Evolutionary conservation across 805 yeast species (phyloP).

Genomic region (Myxozyma lipomycoides): DNA sequence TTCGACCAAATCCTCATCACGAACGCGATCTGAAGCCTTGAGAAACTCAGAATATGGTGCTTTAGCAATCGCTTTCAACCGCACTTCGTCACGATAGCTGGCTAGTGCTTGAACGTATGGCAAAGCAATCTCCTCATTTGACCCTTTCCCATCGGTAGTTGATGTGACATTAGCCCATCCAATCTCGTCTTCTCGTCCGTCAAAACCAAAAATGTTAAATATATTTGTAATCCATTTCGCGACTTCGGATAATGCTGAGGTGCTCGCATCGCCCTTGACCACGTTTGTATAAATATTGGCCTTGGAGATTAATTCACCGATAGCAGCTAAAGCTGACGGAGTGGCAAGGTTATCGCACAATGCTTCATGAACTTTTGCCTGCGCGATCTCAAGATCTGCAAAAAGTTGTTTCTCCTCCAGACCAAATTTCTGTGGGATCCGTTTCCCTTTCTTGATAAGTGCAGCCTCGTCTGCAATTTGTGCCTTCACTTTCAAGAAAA

Average conservation of each 20-base stretch:
- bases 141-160: constrained; percentile 37
- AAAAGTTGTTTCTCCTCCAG: constrained; percentile 12
- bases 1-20: constrained; percentile 66
- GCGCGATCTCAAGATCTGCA: constrained; percentile 44
- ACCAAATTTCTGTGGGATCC: constrained; percentile 60
- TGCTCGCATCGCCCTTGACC: constrained; percentile 52
- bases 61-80: constrained; percentile 65
- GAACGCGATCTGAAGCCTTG: constrained; percentile 65
- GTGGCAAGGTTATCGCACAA: constrained; percentile 87
- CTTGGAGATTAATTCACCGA: constrained; percentile 65
- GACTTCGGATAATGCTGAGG: constrained; percentile 46
- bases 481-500: constrained; percentile 84
- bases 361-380: constrained; percentile 62
- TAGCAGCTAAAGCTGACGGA: constrained; percentile 62
- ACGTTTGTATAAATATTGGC: constrained; percentile 67
- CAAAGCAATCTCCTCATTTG: constrained; percentile 62
- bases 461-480: constrained; percentile 62
- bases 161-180: constrained; percentile 61
- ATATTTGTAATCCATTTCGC: constrained; percentile 70
- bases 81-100: constrained; percentile 74
- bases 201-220: constrained; percentile 68
- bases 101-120: constrained; percentile 80
- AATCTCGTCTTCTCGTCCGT: constrained; percentile 45
- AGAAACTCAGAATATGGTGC: constrained; percentile 53
- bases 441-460: constrained; percentile 45